Conservation (phyloP, 306 rosid genomes). For the Gastrolobium villosum region DNA sequence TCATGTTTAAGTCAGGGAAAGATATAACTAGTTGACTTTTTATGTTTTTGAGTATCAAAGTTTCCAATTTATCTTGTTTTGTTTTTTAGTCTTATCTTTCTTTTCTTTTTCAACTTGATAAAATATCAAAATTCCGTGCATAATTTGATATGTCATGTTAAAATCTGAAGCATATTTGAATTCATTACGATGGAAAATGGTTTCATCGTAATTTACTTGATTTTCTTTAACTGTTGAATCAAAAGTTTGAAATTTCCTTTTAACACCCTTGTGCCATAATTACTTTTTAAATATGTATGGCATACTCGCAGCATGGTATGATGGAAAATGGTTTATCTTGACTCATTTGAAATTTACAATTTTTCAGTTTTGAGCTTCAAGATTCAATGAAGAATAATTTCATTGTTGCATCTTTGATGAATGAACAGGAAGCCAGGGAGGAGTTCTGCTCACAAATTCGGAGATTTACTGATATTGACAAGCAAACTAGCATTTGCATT, state of each 20-base stretch:
- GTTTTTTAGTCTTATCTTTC: background rate
- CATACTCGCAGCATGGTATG: background rate
- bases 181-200: background rate
- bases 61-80: background rate
- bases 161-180: too few relatives aligned
- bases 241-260: background rate
- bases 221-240: background rate
- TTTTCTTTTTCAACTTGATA: background rate
- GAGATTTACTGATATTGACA: constrained; percentile 72
- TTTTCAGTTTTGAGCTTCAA: constrained; percentile 6
- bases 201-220: background rate
- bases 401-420: constrained; percentile 32
- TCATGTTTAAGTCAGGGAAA: too few relatives aligned
- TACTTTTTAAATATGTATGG: background rate
- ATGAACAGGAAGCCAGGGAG: constrained; percentile 83
- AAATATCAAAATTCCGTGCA: background rate
- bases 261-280: background rate
- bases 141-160: too few relatives aligned
- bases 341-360: constrained; percentile 9
- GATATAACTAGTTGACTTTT: background rate
- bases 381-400: background rate
- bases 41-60: background rate
- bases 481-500: constrained; percentile 85
- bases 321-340: constrained; percentile 18
- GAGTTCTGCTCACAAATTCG: constrained; percentile 80